phyloP scores from a whole-genome alignment of 352 stramenopile species.

The Pythium rhizo-oryzae region DNA sequence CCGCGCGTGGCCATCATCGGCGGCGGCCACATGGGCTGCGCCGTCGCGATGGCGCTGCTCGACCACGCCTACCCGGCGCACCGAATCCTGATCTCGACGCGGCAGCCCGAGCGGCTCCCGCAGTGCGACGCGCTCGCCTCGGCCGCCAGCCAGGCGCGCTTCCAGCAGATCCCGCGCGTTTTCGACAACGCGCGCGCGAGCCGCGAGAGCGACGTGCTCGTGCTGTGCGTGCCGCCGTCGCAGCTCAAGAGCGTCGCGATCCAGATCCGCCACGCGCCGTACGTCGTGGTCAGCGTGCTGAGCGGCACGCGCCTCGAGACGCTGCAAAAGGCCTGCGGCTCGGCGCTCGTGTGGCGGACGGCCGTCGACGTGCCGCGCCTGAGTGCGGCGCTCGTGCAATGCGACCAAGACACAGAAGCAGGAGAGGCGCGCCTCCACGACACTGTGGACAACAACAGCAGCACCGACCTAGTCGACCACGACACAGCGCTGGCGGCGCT shows the following conservation, averaged over 20 bases:
- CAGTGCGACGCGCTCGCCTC: constrained; percentile 41
- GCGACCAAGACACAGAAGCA: constrained; percentile 1
- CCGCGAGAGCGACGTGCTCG: constrained; percentile 55
- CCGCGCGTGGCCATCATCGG: constrained; percentile 57
- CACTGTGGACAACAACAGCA: too few relatives aligned
- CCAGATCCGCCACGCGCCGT: constrained; percentile 38
- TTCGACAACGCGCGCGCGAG: constrained; percentile 63
- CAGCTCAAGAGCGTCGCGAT: constrained; percentile 73
- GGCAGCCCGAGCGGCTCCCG: constrained; percentile 53
- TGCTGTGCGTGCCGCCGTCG: constrained; percentile 66
- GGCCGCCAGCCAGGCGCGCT: constrained; percentile 30
- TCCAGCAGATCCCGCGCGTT: constrained; percentile 45
- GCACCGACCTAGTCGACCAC: not conserved
- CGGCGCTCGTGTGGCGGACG: constrained; percentile 36
- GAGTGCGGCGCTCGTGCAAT: not conserved
- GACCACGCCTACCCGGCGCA: constrained; percentile 39
- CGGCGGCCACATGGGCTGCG: constrained; percentile 51
- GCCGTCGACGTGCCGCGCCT: constrained; percentile 12
- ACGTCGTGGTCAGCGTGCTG: constrained; percentile 48
- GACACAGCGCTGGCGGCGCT: not conserved
- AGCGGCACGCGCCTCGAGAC: constrained; percentile 44
- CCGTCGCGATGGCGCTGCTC: constrained; percentile 54
- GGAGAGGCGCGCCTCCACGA: not conserved
- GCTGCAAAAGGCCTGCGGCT: constrained; percentile 53
- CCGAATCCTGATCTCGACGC: constrained; percentile 51